Base-by-base conservation (phyloP, 257 asterid species). In the Gardenia jasminoides region DNA sequence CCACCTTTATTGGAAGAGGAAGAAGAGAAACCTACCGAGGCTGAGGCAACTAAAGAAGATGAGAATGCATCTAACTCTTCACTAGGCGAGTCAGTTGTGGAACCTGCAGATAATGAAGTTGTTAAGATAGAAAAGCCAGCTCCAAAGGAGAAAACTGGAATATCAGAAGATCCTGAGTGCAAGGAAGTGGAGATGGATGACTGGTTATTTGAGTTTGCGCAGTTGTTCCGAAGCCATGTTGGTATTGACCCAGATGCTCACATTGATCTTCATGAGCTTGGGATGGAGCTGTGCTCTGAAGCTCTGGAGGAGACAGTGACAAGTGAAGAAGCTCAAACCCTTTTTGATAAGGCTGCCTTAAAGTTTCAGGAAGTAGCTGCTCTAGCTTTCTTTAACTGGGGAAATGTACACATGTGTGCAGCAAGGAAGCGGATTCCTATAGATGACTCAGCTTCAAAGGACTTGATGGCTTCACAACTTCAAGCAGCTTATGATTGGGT, bases 351-450 rank as follows among this genome's bases (percentile, higher is more conserved):
- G 87, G 97, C 99, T 44, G 90, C 97, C 7, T 54, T 87, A 64
- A 96, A 92, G 82, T 93, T 96, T 78, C 98, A 96, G 82, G 99
- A 92, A 80, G 99, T 96, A 70, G 98, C 97, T n/a, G 97, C 99
- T 64, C 85, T 93, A 77, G 99, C 98, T 47, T 96, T 88, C 86
- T 96, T 96, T 87, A 96, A 96, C 83, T 93, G 98, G 98, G 98
- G 98, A 70, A 96, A 96, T 76, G 98, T 96, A 24, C 97, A 96
- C 59, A 93, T 96, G 99, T 96, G 99, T 84, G 93, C 98, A 5
- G 98, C 99, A 39, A 88, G 99, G 86, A 96, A 93, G 82, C 89
- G 91, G 71, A 92, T 96, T 78, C 98, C 99, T 9, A 87, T 92
- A 13, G 97, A 93, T 67, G 97, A 93, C 80, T 90, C 97, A 8